Evolutionary conservation across 179 eudicot species (phyloP).

Genomic region (Heliamphora pulchella): DNA sequence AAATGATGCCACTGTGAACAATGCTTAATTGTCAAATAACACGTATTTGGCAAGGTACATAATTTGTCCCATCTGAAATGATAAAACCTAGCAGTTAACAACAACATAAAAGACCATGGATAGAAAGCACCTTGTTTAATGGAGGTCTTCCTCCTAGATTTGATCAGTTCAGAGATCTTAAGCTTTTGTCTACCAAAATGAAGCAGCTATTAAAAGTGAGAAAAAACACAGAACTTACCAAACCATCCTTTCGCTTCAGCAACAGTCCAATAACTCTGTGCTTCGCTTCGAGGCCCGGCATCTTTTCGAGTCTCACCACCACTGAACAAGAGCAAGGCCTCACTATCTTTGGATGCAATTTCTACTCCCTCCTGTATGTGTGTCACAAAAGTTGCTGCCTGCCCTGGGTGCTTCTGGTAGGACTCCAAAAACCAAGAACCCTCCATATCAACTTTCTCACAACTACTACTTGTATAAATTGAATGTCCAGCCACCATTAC

Average conservation of each 20-base stretch:
- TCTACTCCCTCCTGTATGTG: constrained; percentile 78
- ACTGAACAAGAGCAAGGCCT: constrained; percentile 79
- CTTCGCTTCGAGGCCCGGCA: constrained; percentile 96
- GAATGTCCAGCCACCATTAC: constrained; percentile 99
- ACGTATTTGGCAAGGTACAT: no score
- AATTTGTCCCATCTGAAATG: no score
- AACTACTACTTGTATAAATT: constrained; percentile 78
- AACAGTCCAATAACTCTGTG: constrained; percentile 96
- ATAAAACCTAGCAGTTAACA: no score
- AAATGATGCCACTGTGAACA: no score
- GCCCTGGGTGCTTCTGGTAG: constrained; percentile 91
- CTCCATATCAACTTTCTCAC: constrained; percentile 78
- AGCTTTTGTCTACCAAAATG: not conserved
- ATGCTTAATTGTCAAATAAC: no score
- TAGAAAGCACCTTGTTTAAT: not conserved
- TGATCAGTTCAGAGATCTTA: not conserved
- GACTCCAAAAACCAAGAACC: constrained; percentile 89
- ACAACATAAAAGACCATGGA: not conserved
- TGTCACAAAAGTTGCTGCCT: constrained; percentile 75
- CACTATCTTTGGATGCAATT: constrained; percentile 59
- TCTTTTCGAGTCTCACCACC: constrained; percentile 97
- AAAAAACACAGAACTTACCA: constrained; percentile 43
- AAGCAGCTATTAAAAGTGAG: not conserved
- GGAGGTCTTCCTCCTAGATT: not conserved
- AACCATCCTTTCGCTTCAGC: constrained; percentile 92